Conservation (phyloP, 2,329 filamentous ascomycete genomes). For the Nemania abortiva region DNA sequence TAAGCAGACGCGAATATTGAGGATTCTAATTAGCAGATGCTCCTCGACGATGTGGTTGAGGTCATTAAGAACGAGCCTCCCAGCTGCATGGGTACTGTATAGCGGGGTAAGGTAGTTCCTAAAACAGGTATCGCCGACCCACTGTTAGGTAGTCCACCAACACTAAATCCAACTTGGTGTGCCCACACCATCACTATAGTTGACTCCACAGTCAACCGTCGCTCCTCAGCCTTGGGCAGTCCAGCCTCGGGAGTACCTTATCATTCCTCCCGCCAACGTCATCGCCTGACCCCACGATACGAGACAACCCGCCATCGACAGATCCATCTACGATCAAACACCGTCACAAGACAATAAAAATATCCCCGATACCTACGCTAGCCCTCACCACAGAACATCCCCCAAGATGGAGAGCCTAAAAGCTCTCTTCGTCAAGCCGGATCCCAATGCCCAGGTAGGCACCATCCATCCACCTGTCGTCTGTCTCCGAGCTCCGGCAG, state of each 20-base stretch:
- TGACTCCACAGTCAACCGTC: constrained; percentile 8
- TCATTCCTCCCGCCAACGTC: constrained; percentile 32
- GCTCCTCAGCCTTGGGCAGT: constrained; percentile 24
- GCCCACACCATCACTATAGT: neutral
- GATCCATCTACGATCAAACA: neutral
- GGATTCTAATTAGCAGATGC: too few species aligned
- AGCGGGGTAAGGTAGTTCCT: neutral
- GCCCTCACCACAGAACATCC: neutral
- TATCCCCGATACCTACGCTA: neutral
- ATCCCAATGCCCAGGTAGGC: constrained; percentile 89
- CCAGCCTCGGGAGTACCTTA: constrained; percentile 29
- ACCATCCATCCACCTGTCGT: constrained; percentile 7
- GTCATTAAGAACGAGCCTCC: too few species aligned
- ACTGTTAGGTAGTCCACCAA: neutral
- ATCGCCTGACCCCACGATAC: constrained; percentile 28
- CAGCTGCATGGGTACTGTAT: neutral
- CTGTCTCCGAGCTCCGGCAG: neutral
- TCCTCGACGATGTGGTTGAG: too few species aligned
- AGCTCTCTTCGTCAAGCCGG: constrained; percentile 89
- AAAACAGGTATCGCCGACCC: neutral
- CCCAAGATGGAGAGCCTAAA: constrained; percentile 85
- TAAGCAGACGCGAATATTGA: too few species aligned
- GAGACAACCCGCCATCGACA: neutral
- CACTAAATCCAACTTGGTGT: neutral
- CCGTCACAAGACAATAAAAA: neutral